These are phyloP conservation scores for Pythium volutum DNA, from an alignment of 352 stramenopile genomes.

Conservation along the genomic window DNA sequence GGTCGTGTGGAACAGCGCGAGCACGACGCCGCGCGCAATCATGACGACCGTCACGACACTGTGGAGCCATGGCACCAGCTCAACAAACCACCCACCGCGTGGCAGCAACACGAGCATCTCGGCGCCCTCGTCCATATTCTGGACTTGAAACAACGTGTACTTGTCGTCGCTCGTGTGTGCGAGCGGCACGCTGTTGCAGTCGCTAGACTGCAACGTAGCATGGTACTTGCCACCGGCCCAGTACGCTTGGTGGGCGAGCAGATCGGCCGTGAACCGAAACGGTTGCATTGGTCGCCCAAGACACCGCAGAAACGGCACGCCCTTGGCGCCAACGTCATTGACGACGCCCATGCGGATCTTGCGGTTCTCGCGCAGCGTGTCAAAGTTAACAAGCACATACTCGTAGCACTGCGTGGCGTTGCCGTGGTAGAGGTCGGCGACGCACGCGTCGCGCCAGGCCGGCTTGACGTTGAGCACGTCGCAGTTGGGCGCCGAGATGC, in stretches of 20 bases:
- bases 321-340: constrained; percentile 36
- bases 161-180: constrained; percentile 32
- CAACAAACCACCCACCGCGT: constrained; percentile 32
- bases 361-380: constrained; percentile 27
- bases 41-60: constrained; percentile 41
- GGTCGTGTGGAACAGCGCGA: constrained; percentile 33
- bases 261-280: constrained; percentile 54
- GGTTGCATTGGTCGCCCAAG: constrained; percentile 27
- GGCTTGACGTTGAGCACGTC: constrained; percentile 3
- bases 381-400: constrained; percentile 50
- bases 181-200: constrained; percentile 36
- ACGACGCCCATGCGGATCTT: constrained; percentile 30
- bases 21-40: constrained; percentile 37
- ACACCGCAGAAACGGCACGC: constrained; percentile 50
- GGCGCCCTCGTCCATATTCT: constrained; percentile 34
- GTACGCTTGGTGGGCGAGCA: constrained; percentile 47
- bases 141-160: constrained; percentile 40
- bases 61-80: constrained; percentile 33
- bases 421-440: constrained; percentile 15
- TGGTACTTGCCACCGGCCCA: constrained; percentile 44
- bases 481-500: constrained; percentile 34
- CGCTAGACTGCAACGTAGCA: constrained; percentile 46
- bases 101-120: constrained; percentile 42
- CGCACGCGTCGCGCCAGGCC: constrained; percentile 26
- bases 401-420: constrained; percentile 40